Evolutionary conservation across 2,329 filamentous ascomycete species (phyloP), one percentile per base, ranked within the genome.

Genomic region (Penicillium glabrum): DNA sequence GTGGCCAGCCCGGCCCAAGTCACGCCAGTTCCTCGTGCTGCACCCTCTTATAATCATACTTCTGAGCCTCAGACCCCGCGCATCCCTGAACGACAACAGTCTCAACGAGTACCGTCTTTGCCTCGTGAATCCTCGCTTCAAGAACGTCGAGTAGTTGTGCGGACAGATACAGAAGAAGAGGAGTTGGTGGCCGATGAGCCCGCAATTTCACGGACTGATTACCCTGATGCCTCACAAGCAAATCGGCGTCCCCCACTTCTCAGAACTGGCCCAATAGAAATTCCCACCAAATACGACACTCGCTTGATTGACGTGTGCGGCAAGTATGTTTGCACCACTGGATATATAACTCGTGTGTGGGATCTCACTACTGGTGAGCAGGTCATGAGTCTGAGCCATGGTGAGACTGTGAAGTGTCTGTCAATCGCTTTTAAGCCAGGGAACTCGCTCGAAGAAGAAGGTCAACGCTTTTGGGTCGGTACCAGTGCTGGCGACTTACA

Each of bases 301-400:
- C 87, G 91, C 43, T 80, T 92, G 29, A 87, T 97, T 69, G 93
- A 95, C 60, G 87, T 96, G 3, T 97, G 91, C 70, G 95, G 95
- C 8, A 88, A 93, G 61, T 87, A 89, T 63, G 86, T 95, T 8
- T 96, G 91, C 71, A 93, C 93, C 0, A 91, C 89, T 16, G 95
- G 93, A 5, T 89, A 90, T 61, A 81, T 95, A 60, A 98, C 93
- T 1, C 85, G 91, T 59, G 90, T 93, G 0, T 99, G 95, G 93
- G 93, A 88, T 70, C 75, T 96, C 24, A 77, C 86, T 11, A 91
- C 91, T 53, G 93, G 93, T 2, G 90, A 96, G 65, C 82, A 90
- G 50, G 70, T 96, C 14, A 85, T 96, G 81, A 95, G 86, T 65
- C 76, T 96, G 61, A 84, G 87, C 51, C 93, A 96, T 72, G 89